Percentiles rank a stretch among this genome's conserved stretches.
Conservation (phyloP, 495 filamentous ascomycete species). For the Bathelium albidoporum region DNA sequence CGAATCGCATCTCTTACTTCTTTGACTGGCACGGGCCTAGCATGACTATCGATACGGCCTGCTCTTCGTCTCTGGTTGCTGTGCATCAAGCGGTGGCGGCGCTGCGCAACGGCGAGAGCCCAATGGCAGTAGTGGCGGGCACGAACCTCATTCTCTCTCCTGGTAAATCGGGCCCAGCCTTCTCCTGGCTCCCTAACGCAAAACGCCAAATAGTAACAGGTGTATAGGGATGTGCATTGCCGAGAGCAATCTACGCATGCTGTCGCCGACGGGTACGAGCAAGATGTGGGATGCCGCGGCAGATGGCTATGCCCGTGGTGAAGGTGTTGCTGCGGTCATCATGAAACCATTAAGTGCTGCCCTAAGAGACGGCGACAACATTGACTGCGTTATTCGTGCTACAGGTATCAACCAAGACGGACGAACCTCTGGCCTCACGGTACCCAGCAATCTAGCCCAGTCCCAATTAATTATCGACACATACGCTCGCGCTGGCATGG, state of each 20-base stretch:
- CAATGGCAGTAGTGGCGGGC: constrained; percentile 40
- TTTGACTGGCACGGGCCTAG: constrained; percentile 6
- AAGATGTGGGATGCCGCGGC: not conserved
- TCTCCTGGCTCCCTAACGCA: not conserved
- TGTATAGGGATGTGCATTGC: not conserved
- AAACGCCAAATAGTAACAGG: too few species aligned
- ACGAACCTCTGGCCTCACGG: constrained; percentile 6
- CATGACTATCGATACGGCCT: constrained; percentile 28
- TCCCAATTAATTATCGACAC: constrained; percentile 1
- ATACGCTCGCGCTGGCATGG: constrained; percentile 12
- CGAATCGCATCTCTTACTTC: constrained; percentile 37
- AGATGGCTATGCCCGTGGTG: not conserved
- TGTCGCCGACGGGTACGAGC: not conserved
- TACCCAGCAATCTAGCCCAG: constrained; percentile 9
- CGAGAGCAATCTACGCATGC: not conserved
- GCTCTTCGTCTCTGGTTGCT: constrained; percentile 36
- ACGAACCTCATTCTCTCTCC: constrained; percentile 19
- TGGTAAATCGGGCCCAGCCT: constrained; percentile 8
- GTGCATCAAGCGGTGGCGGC: constrained; percentile 36
- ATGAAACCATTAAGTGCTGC: constrained; percentile 31
- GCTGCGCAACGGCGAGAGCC: constrained; percentile 31
- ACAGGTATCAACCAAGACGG: constrained; percentile 14
- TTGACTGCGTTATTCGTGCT: constrained; percentile 22
- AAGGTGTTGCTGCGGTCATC: not conserved
- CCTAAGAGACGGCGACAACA: constrained; percentile 28